These are phyloP conservation scores for Colletotrichum musicola DNA, from an alignment of 2,329 filamentous ascomycete species.

Conservation along the genomic window DNA sequence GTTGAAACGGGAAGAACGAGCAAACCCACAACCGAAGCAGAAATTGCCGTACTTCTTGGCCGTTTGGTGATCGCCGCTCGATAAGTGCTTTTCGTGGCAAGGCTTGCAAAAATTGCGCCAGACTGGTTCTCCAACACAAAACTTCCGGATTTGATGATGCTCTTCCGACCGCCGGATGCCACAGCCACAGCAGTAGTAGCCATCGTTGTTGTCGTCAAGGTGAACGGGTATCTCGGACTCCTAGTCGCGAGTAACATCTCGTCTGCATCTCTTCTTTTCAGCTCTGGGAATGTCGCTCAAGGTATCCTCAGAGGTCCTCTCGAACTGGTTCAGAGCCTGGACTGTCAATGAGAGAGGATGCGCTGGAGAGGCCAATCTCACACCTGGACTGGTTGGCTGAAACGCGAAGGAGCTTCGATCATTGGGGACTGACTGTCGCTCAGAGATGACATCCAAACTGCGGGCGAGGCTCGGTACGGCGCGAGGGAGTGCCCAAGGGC, in stretches of 20 bases:
- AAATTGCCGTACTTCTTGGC: slow-evolving; percentile 37
- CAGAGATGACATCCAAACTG: background rate
- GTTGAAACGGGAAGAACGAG: slow-evolving; percentile 52
- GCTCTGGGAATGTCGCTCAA: background rate
- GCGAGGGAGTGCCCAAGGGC: slow-evolving; percentile 6
- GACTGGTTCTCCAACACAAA: slow-evolving; percentile 17
- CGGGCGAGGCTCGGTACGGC: background rate
- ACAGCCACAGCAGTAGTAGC: slow-evolving; percentile 39
- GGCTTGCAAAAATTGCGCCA: slow-evolving; percentile 39
- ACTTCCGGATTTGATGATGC: slow-evolving; percentile 33
- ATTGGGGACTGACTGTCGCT: background rate
- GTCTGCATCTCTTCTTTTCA: background rate
- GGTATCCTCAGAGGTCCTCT: background rate
- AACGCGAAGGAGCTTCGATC: background rate
- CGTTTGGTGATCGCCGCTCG: slow-evolving; percentile 7
- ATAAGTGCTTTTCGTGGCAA: slow-evolving; percentile 32
- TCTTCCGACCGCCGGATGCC: slow-evolving; percentile 38
- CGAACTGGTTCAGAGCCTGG: background rate
- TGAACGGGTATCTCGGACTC: slow-evolving; percentile 31
- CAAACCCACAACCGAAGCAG: slow-evolving; percentile 52
- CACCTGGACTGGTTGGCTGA: background rate
- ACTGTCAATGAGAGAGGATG: background rate
- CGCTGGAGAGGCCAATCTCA: background rate
- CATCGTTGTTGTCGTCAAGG: slow-evolving; percentile 34
- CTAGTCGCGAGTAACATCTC: slow-evolving; percentile 9